Evolutionary conservation across 148 eudicot species (phyloP).

Genomic region (Limonium bicolor): DNA sequence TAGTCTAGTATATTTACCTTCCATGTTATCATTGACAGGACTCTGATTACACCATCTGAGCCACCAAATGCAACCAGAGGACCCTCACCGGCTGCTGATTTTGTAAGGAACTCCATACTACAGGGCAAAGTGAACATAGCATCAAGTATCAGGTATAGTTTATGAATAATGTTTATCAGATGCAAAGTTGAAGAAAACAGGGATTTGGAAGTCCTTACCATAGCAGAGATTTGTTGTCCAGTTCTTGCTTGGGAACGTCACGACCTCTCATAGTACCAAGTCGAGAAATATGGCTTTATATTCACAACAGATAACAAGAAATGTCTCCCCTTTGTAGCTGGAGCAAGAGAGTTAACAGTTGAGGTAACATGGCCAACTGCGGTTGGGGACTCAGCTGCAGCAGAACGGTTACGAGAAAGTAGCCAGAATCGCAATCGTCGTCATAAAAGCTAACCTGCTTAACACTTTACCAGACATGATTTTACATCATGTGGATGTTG

Average conservation of each 20-base stretch:
- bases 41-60: slow-evolving; percentile 95
- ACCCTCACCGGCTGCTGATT: slow-evolving; percentile 58
- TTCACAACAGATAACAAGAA: slow-evolving; percentile 96
- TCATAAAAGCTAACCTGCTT: slow-evolving; percentile 96
- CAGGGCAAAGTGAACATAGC: slow-evolving; percentile 11
- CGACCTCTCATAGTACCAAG: slow-evolving; percentile 99
- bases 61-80: slow-evolving; percentile 98
- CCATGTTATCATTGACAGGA: slow-evolving; percentile 96
- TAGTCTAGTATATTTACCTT: slow-evolving; percentile 56
- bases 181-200: background rate
- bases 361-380: slow-evolving; percentile 67
- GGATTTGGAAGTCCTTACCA: slow-evolving; percentile 32
- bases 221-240: slow-evolving; percentile 80
- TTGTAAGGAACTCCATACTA: slow-evolving; percentile 94
- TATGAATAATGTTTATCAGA: background rate
- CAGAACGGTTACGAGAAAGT: slow-evolving; percentile 72
- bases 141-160: slow-evolving; percentile 1
- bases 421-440: slow-evolving; percentile 89
- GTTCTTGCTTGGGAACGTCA: slow-evolving; percentile 95
- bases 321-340: slow-evolving; percentile 93
- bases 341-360: slow-evolving; percentile 55
- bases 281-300: slow-evolving; percentile 89
- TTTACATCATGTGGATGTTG: no score
- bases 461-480: slow-evolving; percentile 46
- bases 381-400: slow-evolving; percentile 87